These are phyloP conservation scores for Boletus barrowsii DNA, from an alignment of 768 basidiomycete species.

Conservation along the genomic window DNA sequence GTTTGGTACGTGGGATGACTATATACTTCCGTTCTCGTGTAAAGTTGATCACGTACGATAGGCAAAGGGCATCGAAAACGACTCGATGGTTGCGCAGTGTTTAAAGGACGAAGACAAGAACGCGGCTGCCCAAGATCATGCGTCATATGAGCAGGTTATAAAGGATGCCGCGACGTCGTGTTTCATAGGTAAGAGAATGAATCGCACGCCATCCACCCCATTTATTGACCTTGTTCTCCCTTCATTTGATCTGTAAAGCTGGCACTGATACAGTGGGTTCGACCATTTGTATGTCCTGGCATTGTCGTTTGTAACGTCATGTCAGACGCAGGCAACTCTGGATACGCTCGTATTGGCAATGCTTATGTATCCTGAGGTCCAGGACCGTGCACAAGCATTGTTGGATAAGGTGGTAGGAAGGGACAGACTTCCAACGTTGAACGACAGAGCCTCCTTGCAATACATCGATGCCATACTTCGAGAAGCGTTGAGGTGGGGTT, in stretches of 20 bases:
- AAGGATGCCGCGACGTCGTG: conserved; percentile 16
- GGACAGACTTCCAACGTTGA: conserved; percentile 14
- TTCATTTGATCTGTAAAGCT: conserved; percentile 2
- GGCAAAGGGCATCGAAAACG: conserved; percentile 18
- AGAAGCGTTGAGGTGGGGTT: conserved; percentile 23
- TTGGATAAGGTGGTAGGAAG: conserved; percentile 20
- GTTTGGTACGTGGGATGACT: conserved; percentile 8
- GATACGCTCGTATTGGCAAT: conserved; percentile 18
- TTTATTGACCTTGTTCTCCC: not conserved
- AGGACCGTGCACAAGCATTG: conserved; percentile 17
- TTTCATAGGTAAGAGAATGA: conserved; percentile 19
- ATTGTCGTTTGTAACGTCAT: not conserved
- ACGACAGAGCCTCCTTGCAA: conserved; percentile 16
- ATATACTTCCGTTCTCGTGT: not conserved
- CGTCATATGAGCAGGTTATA: conserved; percentile 16
- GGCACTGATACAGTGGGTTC: conserved; percentile 15
- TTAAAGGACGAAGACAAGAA: conserved; percentile 8
- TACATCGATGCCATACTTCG: conserved; percentile 23
- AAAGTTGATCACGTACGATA: not conserved
- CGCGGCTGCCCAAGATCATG: not conserved
- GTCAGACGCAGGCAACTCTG: conserved; percentile 15
- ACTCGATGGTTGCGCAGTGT: conserved; percentile 23
- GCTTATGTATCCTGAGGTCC: conserved; percentile 21
- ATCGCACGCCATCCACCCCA: not conserved
- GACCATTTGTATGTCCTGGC: not conserved